Base-by-base conservation (phyloP, 805 yeast genomes). In the Hanseniaspora jakobsenii region DNA sequence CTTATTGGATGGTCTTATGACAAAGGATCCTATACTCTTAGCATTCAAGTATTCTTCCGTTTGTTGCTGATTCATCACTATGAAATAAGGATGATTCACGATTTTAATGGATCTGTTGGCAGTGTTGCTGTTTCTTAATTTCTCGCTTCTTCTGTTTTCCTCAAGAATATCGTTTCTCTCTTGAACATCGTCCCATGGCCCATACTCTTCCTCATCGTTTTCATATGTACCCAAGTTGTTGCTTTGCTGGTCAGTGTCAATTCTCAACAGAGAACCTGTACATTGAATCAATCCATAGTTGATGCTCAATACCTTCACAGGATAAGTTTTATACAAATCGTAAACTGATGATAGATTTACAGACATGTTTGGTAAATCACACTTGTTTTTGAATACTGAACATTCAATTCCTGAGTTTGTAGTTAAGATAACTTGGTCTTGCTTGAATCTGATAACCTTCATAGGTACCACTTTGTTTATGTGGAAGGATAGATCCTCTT, bases 21-120 rank as follows among this genome's bases (percentile, higher is more conserved):
- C 94, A 63, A 85, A 74, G 53, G 84, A 94, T 43, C 99, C 99
- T 51, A 87, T 79, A 34, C 78, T 74, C 58, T 81, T 73, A 19
- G 95, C 83, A 17, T 95, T 95, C 55, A 91, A 71, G 53, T 72
- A 86, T 53, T 82, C 94, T 61, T 89, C 97, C 1, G 99, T 97
- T 66, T 91, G 95, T 46, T 69, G 70, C 48, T 81, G 72, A 53
- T 77, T 81, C 66, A 87, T 80, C 50, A 83, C 80, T 53, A 77
- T 81, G 72, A 83, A 91, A 59, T 81, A 73, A 30, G 95, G 94
- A 66, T 91, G 98, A 58, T 86, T 89, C 54, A 91, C 73, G 51
- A 83, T 79, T 57, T 94, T 76, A 44, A 60, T 64, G 27, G 78
- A 73, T 50, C 77, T 71, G 48, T 81, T 77, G 41, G 75, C 74